Percentiles rank a stretch among this genome's conserved stretches.
These are phyloP conservation scores for Blastocystis sp. DNA, from an alignment of 352 stramenopile genomes.

Conservation along the genomic window DNA sequence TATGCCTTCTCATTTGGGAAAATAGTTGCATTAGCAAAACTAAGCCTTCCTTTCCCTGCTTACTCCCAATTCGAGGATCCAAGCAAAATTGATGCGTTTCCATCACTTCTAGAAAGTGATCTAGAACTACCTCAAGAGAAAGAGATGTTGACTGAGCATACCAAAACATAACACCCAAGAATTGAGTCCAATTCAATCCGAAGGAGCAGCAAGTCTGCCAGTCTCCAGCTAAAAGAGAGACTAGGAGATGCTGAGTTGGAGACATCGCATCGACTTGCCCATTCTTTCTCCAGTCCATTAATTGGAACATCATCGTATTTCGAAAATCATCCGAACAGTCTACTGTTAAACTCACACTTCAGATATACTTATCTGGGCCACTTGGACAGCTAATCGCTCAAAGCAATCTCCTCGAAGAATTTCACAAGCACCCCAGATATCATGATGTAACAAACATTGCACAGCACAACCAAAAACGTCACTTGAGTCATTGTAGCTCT, in stretches of 20 bases:
- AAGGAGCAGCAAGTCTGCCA: neutral
- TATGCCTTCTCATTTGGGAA: neutral
- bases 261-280: neutral
- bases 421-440: neutral
- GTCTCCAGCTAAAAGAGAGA: neutral
- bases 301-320: neutral
- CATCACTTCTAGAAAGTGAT: neutral
- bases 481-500: neutral
- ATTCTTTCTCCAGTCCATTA: neutral
- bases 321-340: constrained; percentile 31
- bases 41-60: neutral
- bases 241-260: neutral
- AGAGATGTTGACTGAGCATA: neutral
- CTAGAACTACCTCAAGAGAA: neutral
- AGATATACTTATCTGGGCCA: constrained; percentile 6
- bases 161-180: neutral
- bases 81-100: neutral
- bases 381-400: constrained; percentile 8
- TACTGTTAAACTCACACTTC: neutral
- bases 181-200: neutral
- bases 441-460: neutral
- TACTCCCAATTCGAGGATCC: neutral
- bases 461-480: neutral
- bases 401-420: neutral
- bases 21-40: neutral